Percentiles rank a stretch among this genome's conserved stretches.
Conservation (phyloP, 768 basidiomycete species). For the Suillus alpinus region DNA sequence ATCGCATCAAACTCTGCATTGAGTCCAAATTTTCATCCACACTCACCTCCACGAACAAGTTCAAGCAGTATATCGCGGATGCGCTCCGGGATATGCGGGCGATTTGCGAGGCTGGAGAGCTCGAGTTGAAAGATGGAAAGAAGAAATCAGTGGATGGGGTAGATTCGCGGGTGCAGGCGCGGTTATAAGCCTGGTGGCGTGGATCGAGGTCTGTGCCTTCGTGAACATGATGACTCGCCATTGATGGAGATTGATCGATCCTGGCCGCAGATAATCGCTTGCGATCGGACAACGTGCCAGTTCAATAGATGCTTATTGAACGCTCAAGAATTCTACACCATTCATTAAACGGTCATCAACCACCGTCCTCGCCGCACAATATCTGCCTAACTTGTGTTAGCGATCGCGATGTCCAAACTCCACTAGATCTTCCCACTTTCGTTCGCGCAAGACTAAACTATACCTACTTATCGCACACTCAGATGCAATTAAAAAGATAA, state of each 20-base stretch:
- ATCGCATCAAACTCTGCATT: slow-evolving; percentile 86
- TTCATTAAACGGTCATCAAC: neutral
- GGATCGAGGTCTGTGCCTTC: neutral
- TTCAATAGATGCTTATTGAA: neutral
- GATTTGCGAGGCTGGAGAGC: slow-evolving; percentile 36
- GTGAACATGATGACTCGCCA: neutral
- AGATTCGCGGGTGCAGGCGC: neutral
- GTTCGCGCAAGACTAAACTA: neutral
- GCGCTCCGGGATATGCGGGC: slow-evolving; percentile 69
- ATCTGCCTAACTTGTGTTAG: neutral
- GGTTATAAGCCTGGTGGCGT: neutral
- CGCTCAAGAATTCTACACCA: neutral
- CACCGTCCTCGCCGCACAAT: neutral
- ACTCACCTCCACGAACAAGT: slow-evolving; percentile 65
- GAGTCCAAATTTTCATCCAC: slow-evolving; percentile 80
- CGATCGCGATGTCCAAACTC: neutral
- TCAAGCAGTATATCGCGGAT: slow-evolving; percentile 59
- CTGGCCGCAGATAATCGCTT: neutral
- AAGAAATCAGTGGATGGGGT: neutral
- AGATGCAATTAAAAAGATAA: too few relatives aligned
- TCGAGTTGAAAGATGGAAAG: neutral
- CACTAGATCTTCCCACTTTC: neutral
- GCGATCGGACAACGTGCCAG: neutral
- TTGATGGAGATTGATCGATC: neutral
- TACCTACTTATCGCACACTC: neutral